Base-by-base conservation (phyloP, 2,329 filamentous ascomycete genomes). In the Clarireedia hainanense region DNA sequence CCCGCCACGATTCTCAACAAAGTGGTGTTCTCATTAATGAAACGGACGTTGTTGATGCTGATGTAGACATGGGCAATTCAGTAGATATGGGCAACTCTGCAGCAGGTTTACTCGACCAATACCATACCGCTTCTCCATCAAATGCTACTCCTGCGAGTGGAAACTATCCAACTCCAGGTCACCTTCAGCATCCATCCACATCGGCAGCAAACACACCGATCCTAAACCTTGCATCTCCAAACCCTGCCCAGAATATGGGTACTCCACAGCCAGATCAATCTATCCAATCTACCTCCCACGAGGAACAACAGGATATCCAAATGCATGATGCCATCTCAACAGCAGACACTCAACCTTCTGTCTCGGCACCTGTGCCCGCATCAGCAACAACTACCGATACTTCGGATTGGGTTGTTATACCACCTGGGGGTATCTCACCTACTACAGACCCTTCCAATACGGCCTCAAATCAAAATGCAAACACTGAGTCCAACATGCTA, bases 401-500 rank as follows among this genome's bases (percentile, higher is more conserved):
- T 26, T 84, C 80, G 30, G 88, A 91, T 60, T 91, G 87, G 87
- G 84, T 90, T 3, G 84, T 91, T 56, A 81, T 91, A 30, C 81
- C 84, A 55, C 85, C 86, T 61, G 81, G 80, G 47, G 78, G 76
- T 24, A 73, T 76, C 73, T 62, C 71, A 45, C 68, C 69, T 40
- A 68, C 63, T 55, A 20, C 46, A n/a, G 52, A 55, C 14, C 37
- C 37, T 42, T 50, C 52, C n/a, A 55, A 55, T 34, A 43, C 37
- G 5, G 30, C 30, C 9, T 34, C 30, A 14, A 55, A 55, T 43
- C 6, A 26, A 17, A 43, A 50, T 7, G 45, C 24, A 1, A 36
- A 37, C 39, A 10, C 39, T 15, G 39, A 42, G 14, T 1, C 39
- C 15, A 9, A n/a, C 17, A 9, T 9, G 15, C 6, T 10, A 50